These are phyloP conservation scores for Malassezia globosa DNA, from an alignment of 1,284 basidiomycete species.

Conservation along the genomic window DNA sequence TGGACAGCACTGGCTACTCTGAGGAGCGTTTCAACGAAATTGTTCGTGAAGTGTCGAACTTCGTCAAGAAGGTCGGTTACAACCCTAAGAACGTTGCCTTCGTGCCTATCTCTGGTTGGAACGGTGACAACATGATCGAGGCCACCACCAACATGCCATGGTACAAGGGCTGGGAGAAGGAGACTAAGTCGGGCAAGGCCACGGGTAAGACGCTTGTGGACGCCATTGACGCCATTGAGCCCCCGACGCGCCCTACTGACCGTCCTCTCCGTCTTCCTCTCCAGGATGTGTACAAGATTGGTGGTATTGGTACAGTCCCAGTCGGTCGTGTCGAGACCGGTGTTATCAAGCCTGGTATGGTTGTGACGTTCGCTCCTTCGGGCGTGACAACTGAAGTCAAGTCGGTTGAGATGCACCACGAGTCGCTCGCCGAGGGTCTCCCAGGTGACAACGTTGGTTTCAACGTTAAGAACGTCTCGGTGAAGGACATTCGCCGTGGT, in stretches of 20 bases:
- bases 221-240: conserved; percentile 98
- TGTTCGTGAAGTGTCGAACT: conserved; percentile 94
- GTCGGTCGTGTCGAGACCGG: conserved; percentile 99
- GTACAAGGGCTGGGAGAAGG: conserved; percentile 71
- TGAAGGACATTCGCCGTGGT: conserved; percentile 99
- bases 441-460: conserved; percentile 99
- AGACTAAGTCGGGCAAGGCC: conserved; percentile 78
- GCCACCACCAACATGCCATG: conserved; percentile 71
- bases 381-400: conserved; percentile 99
- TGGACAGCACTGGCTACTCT: conserved; percentile 98
- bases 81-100: conserved; percentile 98
- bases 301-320: conserved; percentile 99
- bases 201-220: conserved; percentile 99
- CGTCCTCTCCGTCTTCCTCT: conserved; percentile 99
- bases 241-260: conserved; percentile 89
- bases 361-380: conserved; percentile 83
- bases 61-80: conserved; percentile 99
- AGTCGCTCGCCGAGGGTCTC: conserved; percentile 84
- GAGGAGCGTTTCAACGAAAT: conserved; percentile 99
- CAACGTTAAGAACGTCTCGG: conserved; percentile 87
- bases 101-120: conserved; percentile 99
- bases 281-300: conserved; percentile 99
- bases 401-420: conserved; percentile 99
- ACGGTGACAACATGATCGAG: conserved; percentile 99
- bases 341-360: conserved; percentile 98